A percentile compares a stretch with the other conserved stretches of the same genome.
Evolutionary conservation across 495 filamentous ascomycete species (phyloP).

Genomic region (Hypoxylon fuscum): DNA sequence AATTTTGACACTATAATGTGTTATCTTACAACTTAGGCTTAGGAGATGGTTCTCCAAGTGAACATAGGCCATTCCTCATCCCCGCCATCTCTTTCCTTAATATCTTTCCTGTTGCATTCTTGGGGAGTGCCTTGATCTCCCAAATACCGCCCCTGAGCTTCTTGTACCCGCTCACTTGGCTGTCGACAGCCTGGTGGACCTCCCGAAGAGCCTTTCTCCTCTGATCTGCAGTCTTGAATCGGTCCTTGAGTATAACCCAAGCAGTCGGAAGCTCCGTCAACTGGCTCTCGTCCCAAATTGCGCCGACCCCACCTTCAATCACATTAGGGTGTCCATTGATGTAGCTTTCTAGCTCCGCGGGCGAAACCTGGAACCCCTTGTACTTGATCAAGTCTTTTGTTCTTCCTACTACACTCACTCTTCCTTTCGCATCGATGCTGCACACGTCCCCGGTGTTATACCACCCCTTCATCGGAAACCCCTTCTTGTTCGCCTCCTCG

Average conservation of each 20-base stretch:
- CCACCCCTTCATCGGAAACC: slow-evolving; percentile 68
- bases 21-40: slow-evolving; percentile 32
- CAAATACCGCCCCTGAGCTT: slow-evolving; percentile 51
- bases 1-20: no score
- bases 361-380: slow-evolving; percentile 76
- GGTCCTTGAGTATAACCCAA: slow-evolving; percentile 68
- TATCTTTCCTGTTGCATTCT: slow-evolving; percentile 50
- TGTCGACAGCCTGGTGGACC: slow-evolving; percentile 63
- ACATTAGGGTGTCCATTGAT: slow-evolving; percentile 69
- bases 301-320: slow-evolving; percentile 75
- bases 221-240: slow-evolving; percentile 46
- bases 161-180: slow-evolving; percentile 48
- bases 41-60: slow-evolving; percentile 8
- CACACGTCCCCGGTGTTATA: slow-evolving; percentile 74
- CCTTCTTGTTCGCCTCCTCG: slow-evolving; percentile 59
- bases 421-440: slow-evolving; percentile 62
- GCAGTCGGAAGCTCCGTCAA: slow-evolving; percentile 75
- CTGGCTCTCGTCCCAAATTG: slow-evolving; percentile 67
- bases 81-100: slow-evolving; percentile 43
- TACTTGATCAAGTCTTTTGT: slow-evolving; percentile 78
- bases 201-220: slow-evolving; percentile 59
- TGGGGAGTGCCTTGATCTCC: slow-evolving; percentile 45
- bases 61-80: slow-evolving; percentile 39
- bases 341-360: slow-evolving; percentile 75
- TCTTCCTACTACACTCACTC: slow-evolving; percentile 70